Evolutionary conservation across 768 basidiomycete genomes (phyloP).

Genomic region (Termitomyces sp.): DNA sequence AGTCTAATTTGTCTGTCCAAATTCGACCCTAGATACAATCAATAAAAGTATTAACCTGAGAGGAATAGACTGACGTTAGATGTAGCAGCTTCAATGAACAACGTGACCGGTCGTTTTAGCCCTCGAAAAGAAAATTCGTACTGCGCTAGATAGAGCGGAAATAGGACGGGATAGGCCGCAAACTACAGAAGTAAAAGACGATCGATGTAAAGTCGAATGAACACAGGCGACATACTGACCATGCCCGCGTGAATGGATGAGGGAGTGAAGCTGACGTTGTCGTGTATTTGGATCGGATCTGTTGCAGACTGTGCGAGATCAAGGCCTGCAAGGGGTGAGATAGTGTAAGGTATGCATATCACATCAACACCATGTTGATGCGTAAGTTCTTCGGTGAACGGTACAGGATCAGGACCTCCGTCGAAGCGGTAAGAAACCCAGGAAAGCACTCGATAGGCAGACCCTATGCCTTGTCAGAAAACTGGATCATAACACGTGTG

Average conservation of each 20-base stretch:
- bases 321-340: conserved; percentile 47
- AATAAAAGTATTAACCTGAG: background rate
- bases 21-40: conserved; percentile 17
- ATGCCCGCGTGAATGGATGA: conserved; percentile 37
- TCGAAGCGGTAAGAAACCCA: conserved; percentile 31
- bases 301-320: conserved; percentile 27
- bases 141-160: conserved; percentile 58
- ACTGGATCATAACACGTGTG: background rate
- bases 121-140: conserved; percentile 28
- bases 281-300: conserved; percentile 26
- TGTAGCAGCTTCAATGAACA: conserved; percentile 28
- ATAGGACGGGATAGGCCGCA: conserved; percentile 54
- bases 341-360: conserved; percentile 50
- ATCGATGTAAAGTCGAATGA: background rate
- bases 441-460: conserved; percentile 39
- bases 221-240: conserved; percentile 26
- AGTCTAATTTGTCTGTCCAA: conserved; percentile 6
- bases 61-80: conserved; percentile 14
- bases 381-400: conserved; percentile 42
- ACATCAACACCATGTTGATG: conserved; percentile 44
- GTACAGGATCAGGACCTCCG: conserved; percentile 25
- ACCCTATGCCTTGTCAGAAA: conserved; percentile 26
- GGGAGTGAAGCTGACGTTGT: conserved; percentile 36
- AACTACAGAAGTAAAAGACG: conserved; percentile 25
- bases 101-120: conserved; percentile 11